These are phyloP conservation scores for Daldinia decipiens DNA, from an alignment of 495 filamentous ascomycete genomes.

Conservation along the genomic window DNA sequence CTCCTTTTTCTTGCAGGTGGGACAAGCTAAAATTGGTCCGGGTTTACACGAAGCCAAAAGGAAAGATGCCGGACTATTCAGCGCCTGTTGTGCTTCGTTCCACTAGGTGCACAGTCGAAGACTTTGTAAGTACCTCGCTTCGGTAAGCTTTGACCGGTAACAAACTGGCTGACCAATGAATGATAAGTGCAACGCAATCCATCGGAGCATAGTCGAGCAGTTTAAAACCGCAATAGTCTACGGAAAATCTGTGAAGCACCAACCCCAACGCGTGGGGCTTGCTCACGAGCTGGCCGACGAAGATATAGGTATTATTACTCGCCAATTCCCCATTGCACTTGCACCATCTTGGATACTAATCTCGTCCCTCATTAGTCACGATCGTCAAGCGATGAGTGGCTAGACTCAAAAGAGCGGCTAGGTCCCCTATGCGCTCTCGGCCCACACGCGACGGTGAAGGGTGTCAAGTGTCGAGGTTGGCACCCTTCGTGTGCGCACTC, in stretches of 20 bases:
- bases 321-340: conserved; percentile 19
- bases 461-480: conserved; percentile 23
- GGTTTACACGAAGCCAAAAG: conserved; percentile 98
- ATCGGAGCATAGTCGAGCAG: conserved; percentile 93
- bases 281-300: conserved; percentile 93
- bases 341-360: conserved; percentile 45
- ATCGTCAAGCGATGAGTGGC: conserved; percentile 87
- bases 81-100: conserved; percentile 89
- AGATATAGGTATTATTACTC: conserved; percentile 79
- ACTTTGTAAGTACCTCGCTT: conserved; percentile 78
- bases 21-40: conserved; percentile 90
- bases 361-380: conserved; percentile 69
- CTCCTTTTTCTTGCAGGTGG: conserved; percentile 67
- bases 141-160: conserved; percentile 34
- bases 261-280: conserved; percentile 94
- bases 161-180: conserved; percentile 42
- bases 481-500: conserved; percentile 25
- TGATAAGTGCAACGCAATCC: conserved; percentile 90
- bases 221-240: conserved; percentile 97
- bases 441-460: conserved; percentile 17
- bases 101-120: conserved; percentile 87
- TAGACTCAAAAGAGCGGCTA: conserved; percentile 30
- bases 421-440: conserved; percentile 31
- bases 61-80: conserved; percentile 90
- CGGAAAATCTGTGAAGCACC: conserved; percentile 97